A percentile compares a stretch with the other conserved stretches of the same genome.
Evolutionary conservation across 1,284 basidiomycete genomes (phyloP).

Genomic region (Boletus calvinii): DNA sequence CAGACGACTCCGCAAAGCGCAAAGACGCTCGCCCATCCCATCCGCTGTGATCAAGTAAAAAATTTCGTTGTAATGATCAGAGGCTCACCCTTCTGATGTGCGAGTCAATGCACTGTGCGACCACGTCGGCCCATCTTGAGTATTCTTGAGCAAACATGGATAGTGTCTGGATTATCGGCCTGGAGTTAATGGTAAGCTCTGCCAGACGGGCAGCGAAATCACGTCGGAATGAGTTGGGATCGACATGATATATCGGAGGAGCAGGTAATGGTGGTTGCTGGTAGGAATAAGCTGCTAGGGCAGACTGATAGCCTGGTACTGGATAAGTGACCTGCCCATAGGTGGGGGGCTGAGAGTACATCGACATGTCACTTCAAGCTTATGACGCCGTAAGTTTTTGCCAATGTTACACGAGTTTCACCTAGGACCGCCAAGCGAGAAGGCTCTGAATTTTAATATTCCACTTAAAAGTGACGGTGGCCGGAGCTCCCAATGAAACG

Average conservation of each 20-base stretch:
- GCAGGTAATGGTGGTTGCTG: conserved; percentile 48
- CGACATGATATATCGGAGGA: conserved; percentile 55
- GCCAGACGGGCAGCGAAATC: conserved; percentile 78
- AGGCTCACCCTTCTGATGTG: conserved; percentile 87
- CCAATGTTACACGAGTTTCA: conserved; percentile 32
- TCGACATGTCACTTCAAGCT: conserved; percentile 46
- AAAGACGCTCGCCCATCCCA: conserved; percentile 29
- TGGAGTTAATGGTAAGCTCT: conserved; percentile 92
- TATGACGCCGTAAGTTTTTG: conserved; percentile 31
- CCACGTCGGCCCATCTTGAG: conserved; percentile 74
- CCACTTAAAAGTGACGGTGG: conserved; percentile 39
- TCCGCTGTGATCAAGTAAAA: conserved; percentile 29
- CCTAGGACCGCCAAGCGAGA: conserved; percentile 33
- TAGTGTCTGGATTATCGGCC: conserved; percentile 93
- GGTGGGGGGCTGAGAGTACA: conserved; percentile 46
- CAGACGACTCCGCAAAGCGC: conserved; percentile 24
- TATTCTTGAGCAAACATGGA: conserved; percentile 93
- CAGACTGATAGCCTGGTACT: conserved; percentile 40
- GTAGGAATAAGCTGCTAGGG: conserved; percentile 45
- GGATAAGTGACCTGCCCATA: conserved; percentile 42
- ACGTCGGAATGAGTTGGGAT: conserved; percentile 77
- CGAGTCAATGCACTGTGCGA: conserved; percentile 84
- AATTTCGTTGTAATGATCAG: conserved; percentile 18
- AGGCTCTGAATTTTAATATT: conserved; percentile 38
- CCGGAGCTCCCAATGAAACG: conserved; percentile 40